Percentiles rank a stretch among this genome's conserved stretches.
phyloP scores from a whole-genome alignment of 805 yeast species.

The Candida coleopterorum region DNA sequence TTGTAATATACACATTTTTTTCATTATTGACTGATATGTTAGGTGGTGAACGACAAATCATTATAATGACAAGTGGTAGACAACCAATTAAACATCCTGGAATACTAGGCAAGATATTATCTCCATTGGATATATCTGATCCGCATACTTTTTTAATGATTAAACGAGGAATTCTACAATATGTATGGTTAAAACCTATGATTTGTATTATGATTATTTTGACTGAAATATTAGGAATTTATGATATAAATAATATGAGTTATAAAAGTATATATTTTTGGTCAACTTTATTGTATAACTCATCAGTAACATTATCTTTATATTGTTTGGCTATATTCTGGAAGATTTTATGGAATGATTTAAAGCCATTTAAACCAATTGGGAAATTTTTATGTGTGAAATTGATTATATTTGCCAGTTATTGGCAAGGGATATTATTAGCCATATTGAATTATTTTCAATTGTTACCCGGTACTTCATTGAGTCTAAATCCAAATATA shows the following conservation, averaged over 20 bases:
- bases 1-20: conserved; percentile 91
- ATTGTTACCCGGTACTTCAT: conserved; percentile 32
- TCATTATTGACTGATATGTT: conserved; percentile 73
- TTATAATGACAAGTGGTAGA: conserved; percentile 65
- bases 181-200: conserved; percentile 90
- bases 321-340: conserved; percentile 88
- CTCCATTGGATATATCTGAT: conserved; percentile 75
- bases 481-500: conserved; percentile 23
- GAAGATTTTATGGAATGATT: conserved; percentile 79
- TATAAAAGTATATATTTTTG: conserved; percentile 52
- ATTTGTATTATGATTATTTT: conserved; percentile 54
- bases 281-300: conserved; percentile 67
- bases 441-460: conserved; percentile 49
- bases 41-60: conserved; percentile 89
- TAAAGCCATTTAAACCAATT: conserved; percentile 79
- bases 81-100: conserved; percentile 67
- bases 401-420: conserved; percentile 92
- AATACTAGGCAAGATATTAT: conserved; percentile 19
- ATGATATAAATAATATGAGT: conserved; percentile 48
- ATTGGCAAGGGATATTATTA: conserved; percentile 84
- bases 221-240: conserved; percentile 44
- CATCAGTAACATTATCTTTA: conserved; percentile 75
- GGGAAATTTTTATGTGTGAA: conserved; percentile 92
- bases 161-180: conserved; percentile 85
- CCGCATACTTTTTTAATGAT: conserved; percentile 72